Percentiles rank a stretch among this genome's conserved stretches.
Evolutionary conservation across 2,329 filamentous ascomycete species (phyloP).

Genomic region (Sclerotinia minor): DNA sequence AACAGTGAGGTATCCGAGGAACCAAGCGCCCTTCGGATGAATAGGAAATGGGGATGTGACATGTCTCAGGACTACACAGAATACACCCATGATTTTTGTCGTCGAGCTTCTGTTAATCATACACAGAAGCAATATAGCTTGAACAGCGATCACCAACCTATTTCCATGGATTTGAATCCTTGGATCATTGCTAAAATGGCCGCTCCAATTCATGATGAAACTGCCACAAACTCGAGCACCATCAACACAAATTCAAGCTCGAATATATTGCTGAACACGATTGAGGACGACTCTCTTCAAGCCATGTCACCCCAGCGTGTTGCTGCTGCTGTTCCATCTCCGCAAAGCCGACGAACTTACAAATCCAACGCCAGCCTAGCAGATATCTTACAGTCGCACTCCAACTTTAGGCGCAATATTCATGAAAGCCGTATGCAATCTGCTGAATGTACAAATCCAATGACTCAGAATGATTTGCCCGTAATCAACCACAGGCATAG

Average conservation of each 20-base stretch:
- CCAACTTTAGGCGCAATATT: not conserved
- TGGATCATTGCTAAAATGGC: conserved; percentile 47
- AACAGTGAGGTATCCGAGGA: conserved; percentile 10
- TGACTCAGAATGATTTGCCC: not conserved
- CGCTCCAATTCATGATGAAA: conserved; percentile 27
- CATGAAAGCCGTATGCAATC: not conserved
- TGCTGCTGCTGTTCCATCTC: not conserved
- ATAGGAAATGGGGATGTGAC: conserved; percentile 44
- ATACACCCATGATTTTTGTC: conserved; percentile 43
- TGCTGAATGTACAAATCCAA: not conserved
- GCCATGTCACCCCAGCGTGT: not conserved
- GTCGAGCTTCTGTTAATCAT: not conserved
- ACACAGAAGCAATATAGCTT: not conserved
- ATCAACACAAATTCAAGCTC: conserved; percentile 13
- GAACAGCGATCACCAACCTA: not conserved
- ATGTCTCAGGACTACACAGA: conserved; percentile 50
- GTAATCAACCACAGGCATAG: not conserved
- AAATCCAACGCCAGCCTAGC: not conserved
- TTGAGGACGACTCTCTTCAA: not conserved
- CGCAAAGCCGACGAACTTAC: not conserved
- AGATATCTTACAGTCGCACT: conserved; percentile 10
- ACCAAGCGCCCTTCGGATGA: not conserved
- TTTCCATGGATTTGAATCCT: conserved; percentile 41
- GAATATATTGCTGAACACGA: not conserved
- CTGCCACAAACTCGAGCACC: not conserved